phyloP scores from a whole-genome alignment of 1,139 yeast species.

The Yamadazyma mexicana region DNA sequence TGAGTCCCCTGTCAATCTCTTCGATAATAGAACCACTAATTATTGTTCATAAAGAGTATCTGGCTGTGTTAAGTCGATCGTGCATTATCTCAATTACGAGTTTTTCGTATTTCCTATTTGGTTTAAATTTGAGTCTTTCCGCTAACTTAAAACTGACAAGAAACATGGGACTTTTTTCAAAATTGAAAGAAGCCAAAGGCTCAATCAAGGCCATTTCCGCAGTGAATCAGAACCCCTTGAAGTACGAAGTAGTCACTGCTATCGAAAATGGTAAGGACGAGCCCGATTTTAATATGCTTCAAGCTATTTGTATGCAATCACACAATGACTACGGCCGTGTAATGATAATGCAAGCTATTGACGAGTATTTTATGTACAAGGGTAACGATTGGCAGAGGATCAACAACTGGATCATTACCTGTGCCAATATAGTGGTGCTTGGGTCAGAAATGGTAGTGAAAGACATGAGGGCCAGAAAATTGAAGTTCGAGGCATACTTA shows the following conservation, averaged over 20 bases:
- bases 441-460: constrained; percentile 2
- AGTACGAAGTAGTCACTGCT: constrained; percentile 1
- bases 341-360: constrained; percentile 1
- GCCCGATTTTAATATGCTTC: neutral
- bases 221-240: constrained; percentile 2
- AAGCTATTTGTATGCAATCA: constrained; percentile 1
- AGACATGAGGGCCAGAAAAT: neutral
- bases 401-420: neutral
- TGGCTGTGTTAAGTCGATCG: too few relatives aligned
- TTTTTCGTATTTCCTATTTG: too few relatives aligned
- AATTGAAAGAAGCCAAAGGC: constrained; percentile 5
- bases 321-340: constrained; percentile 3
- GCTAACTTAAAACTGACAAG: too few relatives aligned
- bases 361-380: constrained; percentile 2
- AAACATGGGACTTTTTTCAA: constrained; percentile 3
- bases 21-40: too few relatives aligned
- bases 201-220: constrained; percentile 1
- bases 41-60: too few relatives aligned
- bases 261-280: constrained; percentile 3
- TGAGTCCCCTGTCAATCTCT: too few relatives aligned
- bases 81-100: too few relatives aligned
- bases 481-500: neutral
- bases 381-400: constrained; percentile 2
- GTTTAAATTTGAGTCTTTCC: too few relatives aligned
- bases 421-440: neutral